A percentile compares a stretch with the other conserved stretches of the same genome.
Evolutionary conservation across 495 filamentous ascomycete genomes (phyloP).

Genomic region (Cercophora samala): DNA sequence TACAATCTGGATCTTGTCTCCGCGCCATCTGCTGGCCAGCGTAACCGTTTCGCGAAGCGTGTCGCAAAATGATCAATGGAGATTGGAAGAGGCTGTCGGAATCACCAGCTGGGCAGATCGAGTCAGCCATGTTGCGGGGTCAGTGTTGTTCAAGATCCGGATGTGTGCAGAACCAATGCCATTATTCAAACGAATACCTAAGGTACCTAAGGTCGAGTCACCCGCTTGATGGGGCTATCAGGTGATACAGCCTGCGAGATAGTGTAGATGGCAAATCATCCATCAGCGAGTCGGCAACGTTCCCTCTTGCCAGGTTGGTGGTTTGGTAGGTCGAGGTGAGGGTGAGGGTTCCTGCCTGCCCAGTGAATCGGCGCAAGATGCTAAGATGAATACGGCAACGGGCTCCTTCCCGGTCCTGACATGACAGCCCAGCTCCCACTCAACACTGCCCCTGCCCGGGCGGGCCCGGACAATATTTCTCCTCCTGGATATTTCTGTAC

Average conservation of each 20-base stretch:
- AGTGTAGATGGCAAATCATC: not conserved
- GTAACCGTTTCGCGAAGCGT: not conserved
- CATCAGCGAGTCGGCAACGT: constrained; percentile 2
- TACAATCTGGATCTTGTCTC: not conserved
- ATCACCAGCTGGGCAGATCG: not conserved
- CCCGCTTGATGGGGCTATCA: not conserved
- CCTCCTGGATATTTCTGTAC: not conserved
- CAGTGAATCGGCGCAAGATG: not conserved
- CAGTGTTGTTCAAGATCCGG: not conserved
- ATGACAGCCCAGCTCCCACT: too few species aligned
- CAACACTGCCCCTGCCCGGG: too few species aligned
- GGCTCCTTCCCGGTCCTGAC: not conserved
- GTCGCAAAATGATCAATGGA: not conserved
- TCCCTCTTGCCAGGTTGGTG: not conserved
- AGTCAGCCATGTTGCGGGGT: not conserved
- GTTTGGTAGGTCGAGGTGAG: too few species aligned
- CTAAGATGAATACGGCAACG: not conserved
- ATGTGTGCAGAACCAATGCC: not conserved
- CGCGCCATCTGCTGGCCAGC: not conserved
- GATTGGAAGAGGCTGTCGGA: too few species aligned
- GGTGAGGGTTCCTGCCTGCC: not conserved
- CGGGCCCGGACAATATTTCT: not conserved
- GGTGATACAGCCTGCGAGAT: not conserved
- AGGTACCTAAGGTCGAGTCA: too few species aligned
- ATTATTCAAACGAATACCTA: not conserved